Evolutionary conservation across 2,329 filamentous ascomycete genomes (phyloP).

Genomic region (Aspergillus jensenii): DNA sequence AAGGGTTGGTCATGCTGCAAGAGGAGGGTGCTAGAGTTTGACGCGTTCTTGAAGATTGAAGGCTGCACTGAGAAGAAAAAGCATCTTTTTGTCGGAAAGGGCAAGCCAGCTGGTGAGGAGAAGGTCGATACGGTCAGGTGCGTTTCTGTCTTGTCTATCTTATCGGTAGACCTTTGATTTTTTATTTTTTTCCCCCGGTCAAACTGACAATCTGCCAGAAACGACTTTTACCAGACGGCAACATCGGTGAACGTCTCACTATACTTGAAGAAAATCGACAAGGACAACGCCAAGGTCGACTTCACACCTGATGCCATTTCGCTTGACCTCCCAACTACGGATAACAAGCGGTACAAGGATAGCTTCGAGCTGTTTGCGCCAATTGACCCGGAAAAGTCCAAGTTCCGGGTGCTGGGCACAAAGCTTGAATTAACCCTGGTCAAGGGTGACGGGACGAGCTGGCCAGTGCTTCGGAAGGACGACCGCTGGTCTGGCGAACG

Average conservation of each 20-base stretch:
- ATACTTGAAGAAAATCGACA: conserved; percentile 96
- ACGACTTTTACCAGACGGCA: conserved; percentile 94
- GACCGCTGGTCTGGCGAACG: conserved; percentile 75
- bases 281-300: conserved; percentile 69
- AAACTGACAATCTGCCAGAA: conserved; percentile 45
- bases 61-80: conserved; percentile 80
- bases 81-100: conserved; percentile 80
- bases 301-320: conserved; percentile 65
- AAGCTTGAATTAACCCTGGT: conserved; percentile 79
- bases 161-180: background rate
- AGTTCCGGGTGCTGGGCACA: conserved; percentile 79
- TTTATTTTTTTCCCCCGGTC: background rate
- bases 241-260: conserved; percentile 83
- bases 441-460: conserved; percentile 73
- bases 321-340: conserved; percentile 82
- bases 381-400: conserved; percentile 73
- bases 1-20: conserved; percentile 99
- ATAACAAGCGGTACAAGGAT: conserved; percentile 77
- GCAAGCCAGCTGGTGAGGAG: conserved; percentile 70
- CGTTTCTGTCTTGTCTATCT: conserved; percentile 24
- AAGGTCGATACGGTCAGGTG: conserved; percentile 75
- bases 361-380: conserved; percentile 72
- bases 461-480: conserved; percentile 81
- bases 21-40: conserved; percentile 89
- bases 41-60: conserved; percentile 94